Base-by-base conservation (phyloP, 2,329 filamentous ascomycete species). In the Penicillium paneum region DNA sequence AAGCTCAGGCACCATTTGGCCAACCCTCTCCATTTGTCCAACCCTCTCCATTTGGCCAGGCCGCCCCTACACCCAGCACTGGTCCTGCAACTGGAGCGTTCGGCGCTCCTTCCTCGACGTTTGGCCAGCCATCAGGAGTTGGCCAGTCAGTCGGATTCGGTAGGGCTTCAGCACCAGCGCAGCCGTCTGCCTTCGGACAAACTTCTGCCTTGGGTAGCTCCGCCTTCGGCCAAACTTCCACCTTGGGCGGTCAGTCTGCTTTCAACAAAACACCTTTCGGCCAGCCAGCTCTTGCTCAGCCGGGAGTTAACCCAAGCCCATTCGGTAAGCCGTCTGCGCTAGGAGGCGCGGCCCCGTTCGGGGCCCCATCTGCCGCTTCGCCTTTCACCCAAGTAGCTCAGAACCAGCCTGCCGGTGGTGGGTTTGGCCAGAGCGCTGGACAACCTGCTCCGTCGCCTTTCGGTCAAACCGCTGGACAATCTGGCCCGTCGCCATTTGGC, bases 301-400 rank as follows among this genome's bases (percentile, higher is more conserved):
- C 31, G 34, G 49, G 17, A 31, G 41, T 21, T 8, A 53, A 49
- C 28, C 29, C 44, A 3, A 53, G n/a, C 24, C 48, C 59, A 10
- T 67, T 68, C 43, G 62, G 64, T 8, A 64, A 69, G 47, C 63
- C 65, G 8, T 57, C 65, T 26, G 50, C 60, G 5, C 55, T 62
- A 15, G 65, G 63, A 52, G 52, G 56, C 3, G 59, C 64, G 12
- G 61, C 64, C 19, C 51, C 51, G 19, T 73, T 78, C 51, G 74
- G 74, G 34, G 69, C 74, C 32, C 70, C 73, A 34, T 64, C 58
- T 39, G 59, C 64, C 43, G 59, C 66, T 8, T 69, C 73, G 35
- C 68, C 73, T 3, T 83, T 84, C 57, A 76, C 79, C 2, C 75
- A 76, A 51, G 64, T 75, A 19, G 58, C 64, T 24, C 64, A 67